A percentile compares a stretch with the other conserved stretches of the same genome.
These are phyloP conservation scores for Penicillium palitans DNA, from an alignment of 2,329 filamentous ascomycete genomes.

Conservation along the genomic window DNA sequence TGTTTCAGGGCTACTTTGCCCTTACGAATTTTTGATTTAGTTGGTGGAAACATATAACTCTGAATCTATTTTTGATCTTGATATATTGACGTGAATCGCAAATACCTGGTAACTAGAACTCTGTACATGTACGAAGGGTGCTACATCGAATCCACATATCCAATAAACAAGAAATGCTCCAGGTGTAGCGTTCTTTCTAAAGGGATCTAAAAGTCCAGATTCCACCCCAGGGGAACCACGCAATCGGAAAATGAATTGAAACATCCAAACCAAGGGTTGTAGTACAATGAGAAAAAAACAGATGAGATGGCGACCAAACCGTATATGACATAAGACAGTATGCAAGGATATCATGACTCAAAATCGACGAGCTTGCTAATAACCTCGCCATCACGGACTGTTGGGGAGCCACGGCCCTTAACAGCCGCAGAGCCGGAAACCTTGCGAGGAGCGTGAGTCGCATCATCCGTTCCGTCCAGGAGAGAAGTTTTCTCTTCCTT, in stretches of 20 bases:
- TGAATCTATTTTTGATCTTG: neutral
- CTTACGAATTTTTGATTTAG: neutral
- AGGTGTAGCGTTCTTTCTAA: neutral
- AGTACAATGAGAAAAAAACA: constrained; percentile 5
- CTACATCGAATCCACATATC: neutral
- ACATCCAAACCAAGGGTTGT: constrained; percentile 9
- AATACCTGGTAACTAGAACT: neutral
- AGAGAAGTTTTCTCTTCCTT: constrained; percentile 33
- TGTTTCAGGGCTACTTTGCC: constrained; percentile 5
- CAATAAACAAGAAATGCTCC: neutral
- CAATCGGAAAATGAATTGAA: neutral
- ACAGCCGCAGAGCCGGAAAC: neutral
- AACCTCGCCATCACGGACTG: constrained; percentile 27
- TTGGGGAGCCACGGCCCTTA: constrained; percentile 9
- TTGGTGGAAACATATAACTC: neutral
- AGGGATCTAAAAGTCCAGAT: neutral
- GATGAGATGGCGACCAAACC: neutral
- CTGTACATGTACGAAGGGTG: neutral
- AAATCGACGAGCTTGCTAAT: constrained; percentile 45
- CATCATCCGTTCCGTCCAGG: constrained; percentile 29
- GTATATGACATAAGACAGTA: constrained; percentile 7
- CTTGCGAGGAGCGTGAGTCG: constrained; percentile 8
- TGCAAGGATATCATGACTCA: constrained; percentile 28
- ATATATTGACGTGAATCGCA: neutral
- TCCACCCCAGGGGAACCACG: neutral